These are phyloP conservation scores for Eutrema yunnanense DNA, from an alignment of 345 rosid genomes.

Conservation along the genomic window DNA sequence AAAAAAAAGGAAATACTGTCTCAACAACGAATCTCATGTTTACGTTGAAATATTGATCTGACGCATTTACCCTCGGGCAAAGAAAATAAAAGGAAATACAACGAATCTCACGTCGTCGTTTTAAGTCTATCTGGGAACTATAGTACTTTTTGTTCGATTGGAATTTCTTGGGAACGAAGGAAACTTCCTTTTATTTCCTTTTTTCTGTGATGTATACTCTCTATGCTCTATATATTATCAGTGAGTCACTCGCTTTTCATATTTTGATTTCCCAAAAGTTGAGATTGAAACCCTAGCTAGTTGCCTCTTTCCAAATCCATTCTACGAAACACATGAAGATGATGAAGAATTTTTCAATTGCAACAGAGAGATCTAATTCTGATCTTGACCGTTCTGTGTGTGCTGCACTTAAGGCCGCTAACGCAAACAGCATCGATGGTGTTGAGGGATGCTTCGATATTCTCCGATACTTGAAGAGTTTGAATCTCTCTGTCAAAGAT, in stretches of 20 bases:
- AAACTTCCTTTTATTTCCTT: neutral
- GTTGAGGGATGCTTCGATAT: neutral
- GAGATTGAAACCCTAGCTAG: too few species aligned
- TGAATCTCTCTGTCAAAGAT: neutral
- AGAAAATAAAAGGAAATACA: neutral
- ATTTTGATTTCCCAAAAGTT: too few species aligned
- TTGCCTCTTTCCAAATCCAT: too few species aligned
- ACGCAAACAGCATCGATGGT: neutral
- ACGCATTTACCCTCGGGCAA: neutral
- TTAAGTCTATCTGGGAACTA: too few species aligned
- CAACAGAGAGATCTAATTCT: neutral
- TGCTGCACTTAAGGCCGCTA: neutral
- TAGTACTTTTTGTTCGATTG: too few species aligned
- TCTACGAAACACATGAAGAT: neutral
- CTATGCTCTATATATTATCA: neutral
- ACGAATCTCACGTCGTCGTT: too few species aligned
- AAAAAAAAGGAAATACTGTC: too few species aligned
- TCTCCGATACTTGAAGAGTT: neutral
- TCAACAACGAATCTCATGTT: too few species aligned
- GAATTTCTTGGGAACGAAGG: too few species aligned
- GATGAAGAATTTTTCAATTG: neutral
- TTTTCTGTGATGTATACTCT: too few species aligned
- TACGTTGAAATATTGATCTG: too few species aligned
- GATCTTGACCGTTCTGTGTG: neutral
- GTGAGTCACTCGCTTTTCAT: neutral